These are phyloP conservation scores for Fusarium verrucosum DNA, from an alignment of 2,329 filamentous ascomycete species.

Conservation along the genomic window DNA sequence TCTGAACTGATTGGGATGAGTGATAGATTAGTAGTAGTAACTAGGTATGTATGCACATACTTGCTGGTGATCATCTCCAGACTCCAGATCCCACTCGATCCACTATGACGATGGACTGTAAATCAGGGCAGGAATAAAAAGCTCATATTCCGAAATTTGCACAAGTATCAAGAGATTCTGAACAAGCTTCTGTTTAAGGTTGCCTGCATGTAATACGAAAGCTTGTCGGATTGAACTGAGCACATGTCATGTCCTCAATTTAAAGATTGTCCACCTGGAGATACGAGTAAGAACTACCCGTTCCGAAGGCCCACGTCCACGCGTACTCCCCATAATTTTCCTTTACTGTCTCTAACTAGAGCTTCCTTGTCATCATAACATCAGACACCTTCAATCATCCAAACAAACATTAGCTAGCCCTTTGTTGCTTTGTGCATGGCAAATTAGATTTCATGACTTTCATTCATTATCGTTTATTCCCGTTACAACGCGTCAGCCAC, in stretches of 20 bases:
- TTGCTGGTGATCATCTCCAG: slow-evolving; percentile 10
- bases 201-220: background rate
- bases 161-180: background rate
- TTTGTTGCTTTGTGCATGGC: background rate
- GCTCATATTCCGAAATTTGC: background rate
- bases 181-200: background rate
- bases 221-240: background rate
- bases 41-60: too few relatives aligned
- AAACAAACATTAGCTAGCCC: background rate
- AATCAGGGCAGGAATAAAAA: background rate
- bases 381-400: background rate
- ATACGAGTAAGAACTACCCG: background rate
- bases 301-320: slow-evolving; percentile 7
- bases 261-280: background rate
- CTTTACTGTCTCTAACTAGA: too few relatives aligned
- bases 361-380: slow-evolving; percentile 1
- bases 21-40: too few relatives aligned
- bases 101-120: slow-evolving; percentile 8
- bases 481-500: slow-evolving; percentile 14
- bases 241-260: background rate
- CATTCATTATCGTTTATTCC: background rate
- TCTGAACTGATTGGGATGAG: background rate
- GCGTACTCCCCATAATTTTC: slow-evolving; percentile 31
- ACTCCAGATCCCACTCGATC: slow-evolving; percentile 3
- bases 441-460: background rate